A percentile compares a stretch with the other conserved stretches of the same genome.
phyloP scores from a whole-genome alignment of 129 eudicot species.

The Erigeron canadensis region DNA sequence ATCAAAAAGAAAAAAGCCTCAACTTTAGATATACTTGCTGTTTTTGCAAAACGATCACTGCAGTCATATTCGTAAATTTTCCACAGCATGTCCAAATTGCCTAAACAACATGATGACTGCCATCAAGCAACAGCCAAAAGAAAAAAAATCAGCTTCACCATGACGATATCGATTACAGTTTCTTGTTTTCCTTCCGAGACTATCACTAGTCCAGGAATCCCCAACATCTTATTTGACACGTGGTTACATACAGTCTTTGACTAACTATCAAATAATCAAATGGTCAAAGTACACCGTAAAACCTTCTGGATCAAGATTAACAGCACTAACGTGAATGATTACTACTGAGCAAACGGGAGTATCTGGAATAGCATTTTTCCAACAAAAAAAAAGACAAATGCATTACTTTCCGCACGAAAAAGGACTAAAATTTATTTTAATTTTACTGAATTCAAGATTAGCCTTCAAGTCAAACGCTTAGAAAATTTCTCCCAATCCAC shows the following conservation, averaged over 20 bases:
- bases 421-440: background rate
- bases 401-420: background rate
- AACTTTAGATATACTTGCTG: background rate
- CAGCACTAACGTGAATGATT: background rate
- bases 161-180: background rate
- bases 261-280: background rate
- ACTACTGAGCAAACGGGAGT: conserved; percentile 11
- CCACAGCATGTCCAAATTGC: background rate
- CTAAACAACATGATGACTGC: background rate
- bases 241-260: background rate
- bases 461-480: too few species aligned
- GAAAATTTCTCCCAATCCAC: too few species aligned
- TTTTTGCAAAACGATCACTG: background rate
- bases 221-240: background rate
- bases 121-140: background rate
- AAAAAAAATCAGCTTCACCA: conserved; percentile 9
- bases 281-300: background rate
- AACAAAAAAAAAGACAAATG: background rate
- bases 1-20: background rate
- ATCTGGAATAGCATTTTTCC: background rate
- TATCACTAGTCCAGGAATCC: background rate
- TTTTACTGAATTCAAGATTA: too few species aligned
- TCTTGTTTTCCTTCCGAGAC: background rate
- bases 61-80: background rate
- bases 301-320: background rate